These are phyloP conservation scores for Paecilomyces dactylethromorphus DNA, from an alignment of 2,329 filamentous ascomycete species.

Conservation along the genomic window DNA sequence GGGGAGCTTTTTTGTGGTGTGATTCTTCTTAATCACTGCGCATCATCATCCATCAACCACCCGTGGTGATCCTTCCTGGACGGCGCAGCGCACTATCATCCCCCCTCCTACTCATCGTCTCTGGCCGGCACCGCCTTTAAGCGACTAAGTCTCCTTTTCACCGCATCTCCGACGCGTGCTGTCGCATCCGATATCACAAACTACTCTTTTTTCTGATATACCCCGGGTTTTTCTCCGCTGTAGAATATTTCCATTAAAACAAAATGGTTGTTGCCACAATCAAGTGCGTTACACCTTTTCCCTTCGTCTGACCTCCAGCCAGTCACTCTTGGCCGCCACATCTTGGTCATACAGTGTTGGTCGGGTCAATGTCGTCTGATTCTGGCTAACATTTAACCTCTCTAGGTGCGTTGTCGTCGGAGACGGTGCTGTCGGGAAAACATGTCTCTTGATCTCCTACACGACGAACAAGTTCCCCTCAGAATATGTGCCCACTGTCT, in stretches of 20 bases:
- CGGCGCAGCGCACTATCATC: not conserved
- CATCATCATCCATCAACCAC: not conserved
- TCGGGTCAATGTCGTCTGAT: conserved; percentile 9
- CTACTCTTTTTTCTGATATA: conserved; percentile 13
- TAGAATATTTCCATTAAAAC: conserved; percentile 9
- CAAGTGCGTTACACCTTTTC: conserved; percentile 43
- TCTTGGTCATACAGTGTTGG: conserved; percentile 5
- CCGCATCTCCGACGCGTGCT: conserved; percentile 2
- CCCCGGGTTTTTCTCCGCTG: not conserved
- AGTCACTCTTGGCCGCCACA: conserved; percentile 1
- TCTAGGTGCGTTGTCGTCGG: conserved; percentile 94
- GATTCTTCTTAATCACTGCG: not conserved
- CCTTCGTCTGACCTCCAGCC: conserved; percentile 1
- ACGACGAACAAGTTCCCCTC: conserved; percentile 99
- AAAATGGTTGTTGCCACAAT: conserved; percentile 58
- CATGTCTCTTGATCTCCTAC: conserved; percentile 97
- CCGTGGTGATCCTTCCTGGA: not conserved
- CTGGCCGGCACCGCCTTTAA: not conserved
- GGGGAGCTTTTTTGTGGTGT: not conserved
- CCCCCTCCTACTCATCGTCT: not conserved
- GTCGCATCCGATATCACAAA: conserved; percentile 10
- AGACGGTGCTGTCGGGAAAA: conserved; percentile 99
- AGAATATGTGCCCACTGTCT: conserved; percentile 98
- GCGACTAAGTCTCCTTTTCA: not conserved
- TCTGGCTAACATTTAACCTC: conserved; percentile 5